Evolutionary conservation across 495 filamentous ascomycete genomes (phyloP), one percentile per base, ranked within the genome.

Genomic region (Penicillium taxi): DNA sequence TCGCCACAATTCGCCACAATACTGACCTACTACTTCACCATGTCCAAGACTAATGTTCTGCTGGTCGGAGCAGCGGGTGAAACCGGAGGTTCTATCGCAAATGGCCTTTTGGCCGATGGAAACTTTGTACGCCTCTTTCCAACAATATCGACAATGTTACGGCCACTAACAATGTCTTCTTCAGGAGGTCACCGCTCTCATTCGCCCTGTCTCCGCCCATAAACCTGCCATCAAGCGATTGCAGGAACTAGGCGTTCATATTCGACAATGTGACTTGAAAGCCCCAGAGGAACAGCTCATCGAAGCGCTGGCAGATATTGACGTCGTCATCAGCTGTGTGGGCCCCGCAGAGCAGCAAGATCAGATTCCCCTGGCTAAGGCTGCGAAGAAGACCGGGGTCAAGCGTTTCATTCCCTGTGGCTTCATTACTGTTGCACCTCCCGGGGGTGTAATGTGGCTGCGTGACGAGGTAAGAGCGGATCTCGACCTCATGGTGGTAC

Each of bases 331-430:
- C 53, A 71, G 56, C 43, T 66, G 62, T 51, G 63, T 75, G 33
- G 69, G 61, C 6, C 59, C 68, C 3, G 44, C 56, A 2, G 61
- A 66, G 37, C 58, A 66, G 40, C 56, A 65, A 46, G 64, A 66
- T 26, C 74, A 79, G 36, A 63, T 77, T 12, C 55, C 63, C 2
- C 53, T 79, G 11, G 70, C 65, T 44, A 68, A 70, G 26, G 76
- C 75, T 0, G 70, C 73, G 3, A 75, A 75, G 47, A 58, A 55
- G 29, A 69, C 65, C 12, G 72, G 73, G 6, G 70, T 76, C 20
- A 67, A 72, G 53, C 67, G 74, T 36, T 79, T 79, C 47, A 59
- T 80, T 35, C 75, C 75, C 2, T 77, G 74, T 48, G 64, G 59
- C 29, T 75, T 71, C 49, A 66, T 66, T 44, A 69, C 71, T 3